These are phyloP conservation scores for Eimeria necatrix DNA, from an alignment of 169 alveolate species.

Conservation along the genomic window DNA sequence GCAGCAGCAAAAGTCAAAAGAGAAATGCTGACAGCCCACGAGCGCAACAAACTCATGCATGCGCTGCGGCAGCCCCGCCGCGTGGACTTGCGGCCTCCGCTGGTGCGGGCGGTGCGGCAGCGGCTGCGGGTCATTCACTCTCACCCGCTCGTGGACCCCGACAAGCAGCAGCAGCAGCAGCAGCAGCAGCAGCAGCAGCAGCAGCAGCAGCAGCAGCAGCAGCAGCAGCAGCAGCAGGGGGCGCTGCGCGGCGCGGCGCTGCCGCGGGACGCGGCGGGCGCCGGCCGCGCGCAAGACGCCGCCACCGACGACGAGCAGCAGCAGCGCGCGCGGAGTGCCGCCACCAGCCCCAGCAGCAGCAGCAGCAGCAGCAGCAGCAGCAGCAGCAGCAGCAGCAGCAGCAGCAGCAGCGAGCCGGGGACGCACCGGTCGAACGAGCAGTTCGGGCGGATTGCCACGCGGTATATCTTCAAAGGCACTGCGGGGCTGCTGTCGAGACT, in stretches of 20 bases:
- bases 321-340: background rate
- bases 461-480: slow-evolving; percentile 50
- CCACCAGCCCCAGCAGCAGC: no score
- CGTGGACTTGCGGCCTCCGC: slow-evolving; percentile 32
- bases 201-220: background rate
- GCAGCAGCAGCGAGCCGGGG: background rate
- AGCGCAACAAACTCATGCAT: slow-evolving; percentile 25
- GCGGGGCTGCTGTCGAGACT: slow-evolving; percentile 34
- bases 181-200: background rate
- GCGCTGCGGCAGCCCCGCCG: slow-evolving; percentile 29
- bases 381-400: no score
- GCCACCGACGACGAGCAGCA: background rate
- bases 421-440: slow-evolving; percentile 26
- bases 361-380: no score
- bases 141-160: background rate
- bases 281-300: background rate
- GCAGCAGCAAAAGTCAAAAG: slow-evolving; percentile 3
- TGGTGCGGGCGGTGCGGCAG: slow-evolving; percentile 14
- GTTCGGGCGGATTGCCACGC: slow-evolving; percentile 14
- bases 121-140: background rate
- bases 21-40: slow-evolving; percentile 62
- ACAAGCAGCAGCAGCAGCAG: background rate
- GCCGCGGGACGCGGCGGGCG: background rate
- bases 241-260: background rate
- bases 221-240: slow-evolving; percentile 32